These are phyloP conservation scores for Eucalyptus pumila DNA, from an alignment of 345 rosid genomes.

Conservation along the genomic window DNA sequence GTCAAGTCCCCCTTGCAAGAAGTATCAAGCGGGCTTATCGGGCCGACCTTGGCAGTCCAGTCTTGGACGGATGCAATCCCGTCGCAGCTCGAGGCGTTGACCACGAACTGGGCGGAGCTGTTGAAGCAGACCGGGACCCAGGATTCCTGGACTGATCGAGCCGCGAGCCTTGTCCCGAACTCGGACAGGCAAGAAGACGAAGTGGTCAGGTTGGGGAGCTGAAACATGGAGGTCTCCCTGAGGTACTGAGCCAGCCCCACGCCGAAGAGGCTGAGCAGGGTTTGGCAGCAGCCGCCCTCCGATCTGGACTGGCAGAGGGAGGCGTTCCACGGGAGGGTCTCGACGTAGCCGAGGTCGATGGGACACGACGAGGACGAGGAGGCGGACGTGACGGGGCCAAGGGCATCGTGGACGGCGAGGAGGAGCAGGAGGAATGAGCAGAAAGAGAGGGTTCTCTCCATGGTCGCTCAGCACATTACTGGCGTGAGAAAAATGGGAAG, in stretches of 20 bases:
- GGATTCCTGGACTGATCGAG: constrained; percentile 14
- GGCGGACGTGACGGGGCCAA: constrained; percentile 6
- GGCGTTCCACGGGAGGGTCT: constrained; percentile 44
- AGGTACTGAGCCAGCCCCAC: constrained; percentile 38
- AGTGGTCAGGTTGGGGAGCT: constrained; percentile 7
- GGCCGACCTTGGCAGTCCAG: constrained; percentile 26
- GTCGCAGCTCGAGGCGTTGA: constrained; percentile 19
- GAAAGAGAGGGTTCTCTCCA: not conserved
- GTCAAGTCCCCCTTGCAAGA: constrained; percentile 30
- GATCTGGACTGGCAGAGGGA: constrained; percentile 13
- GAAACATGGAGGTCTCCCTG: constrained; percentile 31
- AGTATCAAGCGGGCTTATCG: constrained; percentile 9
- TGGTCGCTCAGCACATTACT: not conserved
- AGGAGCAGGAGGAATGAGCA: not conserved
- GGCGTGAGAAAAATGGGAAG: not conserved
- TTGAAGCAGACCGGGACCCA: constrained; percentile 25
- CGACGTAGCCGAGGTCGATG: constrained; percentile 34
- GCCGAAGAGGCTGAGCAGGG: constrained; percentile 44
- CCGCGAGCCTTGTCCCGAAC: constrained; percentile 13
- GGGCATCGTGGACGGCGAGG: not conserved
- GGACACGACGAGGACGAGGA: constrained; percentile 44
- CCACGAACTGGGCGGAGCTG: constrained; percentile 18
- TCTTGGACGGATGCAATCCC: constrained; percentile 26
- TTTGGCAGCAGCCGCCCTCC: constrained; percentile 21
- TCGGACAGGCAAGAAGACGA: constrained; percentile 29